phyloP scores from a whole-genome alignment of 345 rosid genomes.

The Citrus inodora region DNA sequence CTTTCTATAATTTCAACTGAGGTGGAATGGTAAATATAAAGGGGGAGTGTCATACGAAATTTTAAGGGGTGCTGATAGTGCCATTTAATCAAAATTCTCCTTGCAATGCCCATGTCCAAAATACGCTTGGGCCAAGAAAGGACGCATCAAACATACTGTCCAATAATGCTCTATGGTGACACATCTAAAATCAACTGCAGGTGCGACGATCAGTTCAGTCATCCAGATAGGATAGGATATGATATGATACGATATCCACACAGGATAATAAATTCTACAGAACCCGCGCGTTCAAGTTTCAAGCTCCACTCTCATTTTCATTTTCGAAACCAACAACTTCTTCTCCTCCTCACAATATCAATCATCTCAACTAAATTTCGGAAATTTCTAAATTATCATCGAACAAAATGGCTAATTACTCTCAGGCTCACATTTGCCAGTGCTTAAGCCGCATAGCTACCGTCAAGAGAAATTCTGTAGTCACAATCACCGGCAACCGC shows the following conservation, averaged over 20 bases:
- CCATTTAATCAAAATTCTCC: no score
- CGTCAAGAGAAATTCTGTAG: conserved; percentile 35
- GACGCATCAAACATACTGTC: no score
- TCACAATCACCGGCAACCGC: conserved; percentile 43
- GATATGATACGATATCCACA: background rate
- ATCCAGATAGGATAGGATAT: background rate
- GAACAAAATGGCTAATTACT: conserved; percentile 33
- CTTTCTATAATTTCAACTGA: no score
- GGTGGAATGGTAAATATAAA: no score
- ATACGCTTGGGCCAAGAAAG: no score
- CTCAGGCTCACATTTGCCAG: conserved; percentile 66
- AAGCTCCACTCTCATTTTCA: background rate
- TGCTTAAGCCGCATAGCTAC: conserved; percentile 60
- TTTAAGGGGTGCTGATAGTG: no score
- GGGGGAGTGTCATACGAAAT: accelerated
- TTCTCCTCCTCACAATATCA: background rate
- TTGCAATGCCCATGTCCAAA: background rate
- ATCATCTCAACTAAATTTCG: background rate
- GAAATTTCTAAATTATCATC: background rate
- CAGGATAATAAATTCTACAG: no score
- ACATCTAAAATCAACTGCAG: background rate
- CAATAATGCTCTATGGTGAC: background rate
- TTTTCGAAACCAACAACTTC: no score
- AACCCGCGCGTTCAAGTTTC: background rate
- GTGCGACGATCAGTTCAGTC: background rate